Base-by-base conservation (phyloP, 179 eudicot genomes). In the Heliamphora pulchella region DNA sequence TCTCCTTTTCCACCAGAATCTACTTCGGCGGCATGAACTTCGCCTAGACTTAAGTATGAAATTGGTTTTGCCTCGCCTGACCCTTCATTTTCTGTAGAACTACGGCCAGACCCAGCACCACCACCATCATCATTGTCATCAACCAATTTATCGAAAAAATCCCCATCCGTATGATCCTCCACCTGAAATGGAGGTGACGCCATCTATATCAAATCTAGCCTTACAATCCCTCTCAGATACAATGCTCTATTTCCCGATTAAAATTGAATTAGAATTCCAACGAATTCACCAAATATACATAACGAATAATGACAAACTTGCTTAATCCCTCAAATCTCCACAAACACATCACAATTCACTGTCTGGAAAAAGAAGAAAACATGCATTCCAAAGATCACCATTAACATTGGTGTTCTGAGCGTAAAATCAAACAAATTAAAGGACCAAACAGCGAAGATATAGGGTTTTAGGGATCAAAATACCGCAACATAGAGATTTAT, bases 91-190 rank as follows among this genome's bases (percentile, higher is more conserved):
- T 39, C 54, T 5, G 3, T 9, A 69, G 57, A 58, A 71, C 66
- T 57, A 57, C 8, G 9, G 65, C 65, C 75, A 53, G 31, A 67
- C n/a, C 20, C 74, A 53, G 61, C 18, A 3, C 22, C 2, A 15
- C 62, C 62, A 73, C 9, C 13, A 31, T 75, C 13, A 31, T 75
- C 80, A 57, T 81, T 79, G 0, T 74, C 75, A 5, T 75, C 73
- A 14, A 81, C 83, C 78, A 77, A 59, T 53, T 71, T 81, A 80
- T 94, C 98, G 48, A 92, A 96, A 83, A 94, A 96, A 83, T 91
- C 98, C 85, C 89, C 97, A 82, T 92, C 96, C 46, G 91, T 85
- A 81, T 86, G 93, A 92, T 92, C 99, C 91, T 94, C 97, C 96
- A 90, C 80, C 82, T 80, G 85, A 68, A 91, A 88, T 79, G 90